Base-by-base conservation (phyloP, 2,329 filamentous ascomycete species). In the Sarocladium oryzae region DNA sequence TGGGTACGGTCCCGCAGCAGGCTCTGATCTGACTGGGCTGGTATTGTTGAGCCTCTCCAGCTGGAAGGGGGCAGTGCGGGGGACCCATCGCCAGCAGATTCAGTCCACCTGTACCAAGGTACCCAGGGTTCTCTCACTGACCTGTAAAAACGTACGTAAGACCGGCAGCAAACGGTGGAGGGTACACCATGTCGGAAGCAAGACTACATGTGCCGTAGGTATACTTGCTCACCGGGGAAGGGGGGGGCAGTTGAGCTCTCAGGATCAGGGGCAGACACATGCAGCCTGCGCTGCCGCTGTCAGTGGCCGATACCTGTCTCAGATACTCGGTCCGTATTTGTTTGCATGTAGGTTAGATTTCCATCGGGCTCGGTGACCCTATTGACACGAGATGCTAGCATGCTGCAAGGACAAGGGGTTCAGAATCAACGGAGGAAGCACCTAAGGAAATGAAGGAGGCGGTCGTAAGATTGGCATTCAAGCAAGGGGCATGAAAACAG, bases 61-160 rank as follows among this genome's bases (percentile, higher is more conserved):
- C 40, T 45, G 11, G 23, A 45, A 16, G 23, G 40, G 40, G 40
- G 40, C 40, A 45, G 40, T 45, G 40, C 40, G 40, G 20, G 40
- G 40, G 20, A 30, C 28, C 28, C 13, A 30, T 30, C 7, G 28
- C 28, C 28, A 30, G 7, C 28, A n/a, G n/a, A n/a, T n/a, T n/a
- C n/a, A n/a, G n/a, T n/a, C n/a, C n/a, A n/a, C n/a, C n/a, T n/a
- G n/a, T n/a, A n/a, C n/a, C n/a, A n/a, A n/a, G n/a, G n/a, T n/a
- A n/a, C n/a, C n/a, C n/a, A n/a, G n/a, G n/a, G n/a, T n/a, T n/a
- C n/a, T n/a, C n/a, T n/a, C n/a, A n/a, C n/a, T n/a, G n/a, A n/a
- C n/a, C n/a, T n/a, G n/a, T n/a, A n/a, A n/a, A n/a, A n/a, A n/a
- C n/a, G n/a, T n/a, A n/a, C 23, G 18, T 45, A 45, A 28, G 6